Conservation (phyloP, 768 basidiomycete species). For the Leccinellum albellum region DNA sequence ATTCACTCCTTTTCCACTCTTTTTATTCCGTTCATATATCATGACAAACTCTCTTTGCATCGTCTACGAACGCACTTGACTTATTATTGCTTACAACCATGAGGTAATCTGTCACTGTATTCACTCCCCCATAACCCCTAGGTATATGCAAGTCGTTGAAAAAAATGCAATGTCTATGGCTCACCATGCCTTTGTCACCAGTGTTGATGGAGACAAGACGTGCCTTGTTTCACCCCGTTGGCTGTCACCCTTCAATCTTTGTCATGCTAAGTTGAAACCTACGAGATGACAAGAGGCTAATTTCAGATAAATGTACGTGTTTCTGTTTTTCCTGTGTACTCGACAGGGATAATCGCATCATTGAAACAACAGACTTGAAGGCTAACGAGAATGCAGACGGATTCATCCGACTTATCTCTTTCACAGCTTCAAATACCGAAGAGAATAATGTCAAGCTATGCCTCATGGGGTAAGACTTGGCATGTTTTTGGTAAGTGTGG, state of each 20-base stretch:
- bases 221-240: background rate
- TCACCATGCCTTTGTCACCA: background rate
- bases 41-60: slow-evolving; percentile 18
- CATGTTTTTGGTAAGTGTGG: no score
- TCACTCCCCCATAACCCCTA: slow-evolving; percentile 7
- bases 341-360: background rate
- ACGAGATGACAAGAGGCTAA: background rate
- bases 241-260: background rate
- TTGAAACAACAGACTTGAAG: background rate
- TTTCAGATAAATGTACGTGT: background rate
- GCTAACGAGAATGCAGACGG: background rate
- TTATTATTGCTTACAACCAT: slow-evolving; percentile 22
- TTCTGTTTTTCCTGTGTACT: background rate
- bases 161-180: slow-evolving; percentile 6
- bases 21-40: slow-evolving; percentile 27
- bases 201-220: background rate
- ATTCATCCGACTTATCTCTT: background rate
- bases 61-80: slow-evolving; percentile 9
- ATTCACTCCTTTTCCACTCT: background rate
- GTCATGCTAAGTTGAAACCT: background rate
- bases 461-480: no score
- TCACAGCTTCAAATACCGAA: no score
- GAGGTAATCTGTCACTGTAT: slow-evolving; percentile 26
- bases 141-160: slow-evolving; percentile 12
- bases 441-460: no score